Conservation (phyloP, 805 yeast species). For the Cyberlindnera japonica region DNA sequence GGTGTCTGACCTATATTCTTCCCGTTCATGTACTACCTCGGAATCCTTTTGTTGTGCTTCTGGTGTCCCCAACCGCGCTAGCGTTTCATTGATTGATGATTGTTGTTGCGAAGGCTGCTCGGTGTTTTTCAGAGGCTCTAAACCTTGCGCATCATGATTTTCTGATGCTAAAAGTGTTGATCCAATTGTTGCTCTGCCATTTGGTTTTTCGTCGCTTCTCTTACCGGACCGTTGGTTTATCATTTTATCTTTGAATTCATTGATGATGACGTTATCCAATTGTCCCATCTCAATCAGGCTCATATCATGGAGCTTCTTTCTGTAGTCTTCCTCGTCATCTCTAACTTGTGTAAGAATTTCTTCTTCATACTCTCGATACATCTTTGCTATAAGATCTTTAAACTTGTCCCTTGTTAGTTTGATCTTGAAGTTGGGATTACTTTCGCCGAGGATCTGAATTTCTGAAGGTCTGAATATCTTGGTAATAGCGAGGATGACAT, state of each 20-base stretch:
- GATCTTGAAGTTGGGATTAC: slow-evolving; percentile 24
- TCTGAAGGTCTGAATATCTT: slow-evolving; percentile 21
- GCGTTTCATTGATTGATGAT: too few relatives aligned
- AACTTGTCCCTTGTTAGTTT: slow-evolving; percentile 19
- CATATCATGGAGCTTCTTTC: slow-evolving; percentile 15
- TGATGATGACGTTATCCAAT: slow-evolving; percentile 17
- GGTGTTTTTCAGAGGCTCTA: too few relatives aligned
- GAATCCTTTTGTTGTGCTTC: not conserved
- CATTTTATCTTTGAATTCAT: slow-evolving; percentile 13
- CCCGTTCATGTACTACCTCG: not conserved
- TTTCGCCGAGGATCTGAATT: slow-evolving; percentile 24
- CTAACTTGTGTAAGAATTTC: slow-evolving; percentile 9
- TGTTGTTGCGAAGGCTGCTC: too few relatives aligned
- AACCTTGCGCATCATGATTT: too few relatives aligned
- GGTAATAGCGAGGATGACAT: slow-evolving; percentile 27
- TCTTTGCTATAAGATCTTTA: slow-evolving; percentile 13
- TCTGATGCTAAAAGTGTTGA: too few relatives aligned
- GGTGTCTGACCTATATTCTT: too few relatives aligned
- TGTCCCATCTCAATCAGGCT: slow-evolving; percentile 21
- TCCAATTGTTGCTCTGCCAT: too few relatives aligned
- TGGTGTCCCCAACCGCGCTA: too few relatives aligned
- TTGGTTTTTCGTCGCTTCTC: too few relatives aligned
- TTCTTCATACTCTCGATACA: slow-evolving; percentile 12
- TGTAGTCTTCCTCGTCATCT: slow-evolving; percentile 16
- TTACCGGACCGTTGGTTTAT: not conserved